A percentile compares a stretch with the other conserved stretches of the same genome.
Evolutionary conservation across 1,139 yeast genomes (phyloP).

Genomic region (Suhomyces chickasaworum): DNA sequence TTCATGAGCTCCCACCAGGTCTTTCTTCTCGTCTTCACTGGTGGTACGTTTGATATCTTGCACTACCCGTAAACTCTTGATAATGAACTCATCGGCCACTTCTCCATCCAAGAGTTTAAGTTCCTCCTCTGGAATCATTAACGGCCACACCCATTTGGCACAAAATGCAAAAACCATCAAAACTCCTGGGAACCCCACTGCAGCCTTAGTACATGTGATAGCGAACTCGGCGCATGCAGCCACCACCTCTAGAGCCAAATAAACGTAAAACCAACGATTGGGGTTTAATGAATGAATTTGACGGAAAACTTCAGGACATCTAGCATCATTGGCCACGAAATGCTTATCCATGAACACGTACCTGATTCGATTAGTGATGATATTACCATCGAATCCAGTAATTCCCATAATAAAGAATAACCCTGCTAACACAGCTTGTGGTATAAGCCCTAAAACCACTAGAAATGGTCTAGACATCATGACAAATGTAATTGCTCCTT

Average conservation of each 20-base stretch:
- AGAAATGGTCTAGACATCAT: slow-evolving; percentile 90
- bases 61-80: slow-evolving; percentile 38
- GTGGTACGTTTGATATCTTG: slow-evolving; percentile 13
- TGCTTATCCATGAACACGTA: slow-evolving; percentile 66
- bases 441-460: slow-evolving; percentile 79
- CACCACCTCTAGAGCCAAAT: slow-evolving; percentile 57
- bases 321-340: slow-evolving; percentile 36
- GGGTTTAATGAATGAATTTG: slow-evolving; percentile 37
- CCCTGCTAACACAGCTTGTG: slow-evolving; percentile 92
- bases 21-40: slow-evolving; percentile 1
- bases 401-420: slow-evolving; percentile 92
- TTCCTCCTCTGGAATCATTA: slow-evolving; percentile 62
- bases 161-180: slow-evolving; percentile 57
- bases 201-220: slow-evolving; percentile 84
- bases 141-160: slow-evolving; percentile 71
- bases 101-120: slow-evolving; percentile 67
- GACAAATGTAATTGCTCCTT: slow-evolving; percentile 80
- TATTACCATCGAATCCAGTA: slow-evolving; percentile 70
- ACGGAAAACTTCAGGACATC: slow-evolving; percentile 40
- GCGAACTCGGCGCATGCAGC: slow-evolving; percentile 83
- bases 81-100: slow-evolving; percentile 63
- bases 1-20: not conserved
- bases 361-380: slow-evolving; percentile 61
- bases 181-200: slow-evolving; percentile 93
- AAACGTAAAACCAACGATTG: slow-evolving; percentile 55